Base-by-base conservation (phyloP, 371 early-diverging fungal species). In the Mucor sp. region DNA sequence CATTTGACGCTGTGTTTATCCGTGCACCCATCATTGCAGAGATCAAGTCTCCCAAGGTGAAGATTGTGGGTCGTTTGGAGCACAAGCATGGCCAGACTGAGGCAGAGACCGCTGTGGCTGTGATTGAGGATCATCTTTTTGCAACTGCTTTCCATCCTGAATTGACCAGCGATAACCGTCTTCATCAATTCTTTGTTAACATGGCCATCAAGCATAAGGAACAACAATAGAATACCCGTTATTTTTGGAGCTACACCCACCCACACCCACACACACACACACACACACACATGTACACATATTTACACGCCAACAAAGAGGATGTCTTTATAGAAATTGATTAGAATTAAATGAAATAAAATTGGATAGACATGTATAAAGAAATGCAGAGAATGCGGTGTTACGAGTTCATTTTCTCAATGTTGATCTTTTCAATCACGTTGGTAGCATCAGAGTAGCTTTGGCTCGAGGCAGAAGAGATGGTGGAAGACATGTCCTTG, bases 81-180 rank as follows among this genome's bases (percentile, higher is more conserved):
- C 66, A 73, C 57, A 70, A 78, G 23, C 74, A 79, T 17, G 85
- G 79, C 28, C 76, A 77, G 67, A 86, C 79, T 33, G 80, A 77
- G 66, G 82, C 75, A 19, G 89, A 86, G 14, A 80, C 89, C 15
- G 84, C 94, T 68, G 95, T 98, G 19, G 98, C 97, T 6, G 96
- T 98, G 17, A 82, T 84, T 64, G 93, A 97, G 71, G 91, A 87
- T 57, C 87, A 93, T 61, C 72, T 96, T n/a, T 78, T 98, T 48
- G 98, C 92, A 41, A 94, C 96, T 1, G 87, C 95, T 43, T 98
- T 98, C 87, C 98, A 98, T 68, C 98, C 98, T 2, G 98, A 98
- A 76, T 82, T 98, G 69, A 97, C 93, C 11, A 71, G 71, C 21
- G 97, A 97, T 72, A 81, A 83, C 70, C 83, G 97, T 32, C 90